Conservation (phyloP, 768 basidiomycete genomes). For the Boletus patriciae region DNA sequence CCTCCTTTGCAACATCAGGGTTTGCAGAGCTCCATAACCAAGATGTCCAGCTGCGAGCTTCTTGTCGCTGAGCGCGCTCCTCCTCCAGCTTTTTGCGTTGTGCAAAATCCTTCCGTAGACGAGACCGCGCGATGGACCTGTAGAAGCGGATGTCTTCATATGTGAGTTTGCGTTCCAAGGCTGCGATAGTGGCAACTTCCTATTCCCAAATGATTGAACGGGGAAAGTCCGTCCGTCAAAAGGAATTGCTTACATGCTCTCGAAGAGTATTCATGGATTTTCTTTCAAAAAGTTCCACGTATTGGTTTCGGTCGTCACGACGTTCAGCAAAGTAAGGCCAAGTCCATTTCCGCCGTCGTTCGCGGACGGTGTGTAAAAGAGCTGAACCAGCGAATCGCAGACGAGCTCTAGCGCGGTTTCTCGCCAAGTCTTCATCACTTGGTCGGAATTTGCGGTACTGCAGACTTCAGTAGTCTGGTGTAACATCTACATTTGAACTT, state of each 20-base stretch:
- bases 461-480: slow-evolving; percentile 8
- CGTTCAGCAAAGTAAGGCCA: slow-evolving; percentile 90
- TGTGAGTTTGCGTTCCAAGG: slow-evolving; percentile 76
- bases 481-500: slow-evolving; percentile 16
- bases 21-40: slow-evolving; percentile 84
- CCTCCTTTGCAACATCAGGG: slow-evolving; percentile 42
- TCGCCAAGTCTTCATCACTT: slow-evolving; percentile 52
- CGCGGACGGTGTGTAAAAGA: slow-evolving; percentile 79
- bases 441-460: slow-evolving; percentile 83
- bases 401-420: slow-evolving; percentile 64
- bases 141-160: slow-evolving; percentile 98
- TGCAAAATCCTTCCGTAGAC: slow-evolving; percentile 81
- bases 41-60: slow-evolving; percentile 58
- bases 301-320: slow-evolving; percentile 81
- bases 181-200: slow-evolving; percentile 56
- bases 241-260: slow-evolving; percentile 49
- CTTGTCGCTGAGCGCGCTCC: slow-evolving; percentile 57
- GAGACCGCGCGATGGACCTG: slow-evolving; percentile 89
- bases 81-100: slow-evolving; percentile 65
- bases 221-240: background rate
- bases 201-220: slow-evolving; percentile 24
- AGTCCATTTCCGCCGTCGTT: slow-evolving; percentile 82
- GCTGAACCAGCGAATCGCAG: slow-evolving; percentile 78
- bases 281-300: slow-evolving; percentile 83
- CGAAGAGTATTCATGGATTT: slow-evolving; percentile 56